Conservation (phyloP, 108 stramenopile genomes). For the Conticribra guillardii region DNA sequence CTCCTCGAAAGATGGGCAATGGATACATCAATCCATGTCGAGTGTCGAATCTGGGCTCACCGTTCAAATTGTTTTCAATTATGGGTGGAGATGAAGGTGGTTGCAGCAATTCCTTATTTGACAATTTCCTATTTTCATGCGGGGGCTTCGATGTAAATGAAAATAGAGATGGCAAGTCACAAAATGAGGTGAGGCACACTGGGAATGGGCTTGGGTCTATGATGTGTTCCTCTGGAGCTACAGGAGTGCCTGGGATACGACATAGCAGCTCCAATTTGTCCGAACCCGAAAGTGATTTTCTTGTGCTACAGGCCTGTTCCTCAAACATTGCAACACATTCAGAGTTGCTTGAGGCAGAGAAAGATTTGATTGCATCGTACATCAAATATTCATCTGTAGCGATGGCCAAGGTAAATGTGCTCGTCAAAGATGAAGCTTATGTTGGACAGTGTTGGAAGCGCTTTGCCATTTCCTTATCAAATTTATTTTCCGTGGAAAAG, state of each 20-base stretch:
- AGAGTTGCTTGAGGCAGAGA: constrained; percentile 64
- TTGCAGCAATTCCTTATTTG: constrained; percentile 35
- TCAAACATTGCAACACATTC: constrained; percentile 50
- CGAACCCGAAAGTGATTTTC: constrained; percentile 28
- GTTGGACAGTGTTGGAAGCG: constrained; percentile 73
- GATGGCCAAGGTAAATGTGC: constrained; percentile 54
- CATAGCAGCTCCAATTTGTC: constrained; percentile 27
- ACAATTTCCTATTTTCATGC: constrained; percentile 22
- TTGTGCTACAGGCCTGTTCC: constrained; percentile 29
- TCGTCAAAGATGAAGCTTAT: constrained; percentile 64
- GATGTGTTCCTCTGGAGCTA: constrained; percentile 40
- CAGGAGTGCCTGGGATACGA: constrained; percentile 31
- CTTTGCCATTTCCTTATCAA: constrained; percentile 71
- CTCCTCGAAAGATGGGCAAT: constrained; percentile 21
- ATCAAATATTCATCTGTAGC: constrained; percentile 51
- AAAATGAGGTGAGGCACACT: background rate
- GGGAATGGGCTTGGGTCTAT: background rate
- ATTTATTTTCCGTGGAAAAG: constrained; percentile 82
- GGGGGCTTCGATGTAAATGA: background rate
- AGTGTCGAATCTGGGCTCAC: constrained; percentile 34
- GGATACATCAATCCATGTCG: constrained; percentile 14
- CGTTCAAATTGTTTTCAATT: constrained; percentile 39
- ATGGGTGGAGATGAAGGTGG: constrained; percentile 28
- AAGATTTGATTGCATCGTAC: constrained; percentile 64
- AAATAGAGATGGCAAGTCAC: constrained; percentile 4